phyloP scores from a whole-genome alignment of 129 eudicot species.

The Sambucus nigra region DNA sequence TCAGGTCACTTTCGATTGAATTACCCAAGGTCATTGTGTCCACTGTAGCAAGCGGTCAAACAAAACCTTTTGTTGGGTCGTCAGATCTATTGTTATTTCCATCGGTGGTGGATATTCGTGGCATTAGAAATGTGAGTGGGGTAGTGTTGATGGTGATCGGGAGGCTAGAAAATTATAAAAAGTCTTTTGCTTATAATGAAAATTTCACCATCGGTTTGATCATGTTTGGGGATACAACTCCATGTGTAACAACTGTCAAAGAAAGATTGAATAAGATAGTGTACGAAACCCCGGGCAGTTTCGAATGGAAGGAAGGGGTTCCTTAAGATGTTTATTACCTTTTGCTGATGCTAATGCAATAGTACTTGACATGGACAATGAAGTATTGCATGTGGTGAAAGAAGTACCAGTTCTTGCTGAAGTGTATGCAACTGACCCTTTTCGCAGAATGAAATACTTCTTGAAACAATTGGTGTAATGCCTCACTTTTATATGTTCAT shows the following conservation, averaged over 20 bases:
- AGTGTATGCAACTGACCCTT: slow-evolving; percentile 96
- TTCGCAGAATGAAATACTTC: slow-evolving; percentile 83
- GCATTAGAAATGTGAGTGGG: slow-evolving; percentile 83
- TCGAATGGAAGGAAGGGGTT: slow-evolving; percentile 98
- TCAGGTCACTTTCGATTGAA: slow-evolving; percentile 74
- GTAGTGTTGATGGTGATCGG: no score
- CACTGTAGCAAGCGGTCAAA: slow-evolving; percentile 92
- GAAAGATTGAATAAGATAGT: no score
- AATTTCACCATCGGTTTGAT: no score
- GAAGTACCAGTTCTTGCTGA: slow-evolving; percentile 92
- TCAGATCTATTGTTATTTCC: slow-evolving; percentile 91
- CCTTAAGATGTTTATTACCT: slow-evolving; percentile 89
- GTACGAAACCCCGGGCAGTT: slow-evolving; percentile 96
- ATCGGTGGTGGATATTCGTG: slow-evolving; percentile 94
- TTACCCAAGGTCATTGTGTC: slow-evolving; percentile 74
- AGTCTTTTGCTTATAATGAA: no score
- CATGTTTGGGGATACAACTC: no score
- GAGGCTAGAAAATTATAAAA: no score
- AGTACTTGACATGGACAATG: slow-evolving; percentile 96
- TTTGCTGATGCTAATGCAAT: slow-evolving; percentile 98
- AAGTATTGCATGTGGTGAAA: slow-evolving; percentile 89
- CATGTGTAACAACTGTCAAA: no score
- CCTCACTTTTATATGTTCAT: no score
- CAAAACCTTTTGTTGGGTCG: slow-evolving; percentile 73
- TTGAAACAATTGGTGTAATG: no score